Base-by-base conservation (phyloP, 2,329 filamentous ascomycete species). In the Cordyceps pruinosa region DNA sequence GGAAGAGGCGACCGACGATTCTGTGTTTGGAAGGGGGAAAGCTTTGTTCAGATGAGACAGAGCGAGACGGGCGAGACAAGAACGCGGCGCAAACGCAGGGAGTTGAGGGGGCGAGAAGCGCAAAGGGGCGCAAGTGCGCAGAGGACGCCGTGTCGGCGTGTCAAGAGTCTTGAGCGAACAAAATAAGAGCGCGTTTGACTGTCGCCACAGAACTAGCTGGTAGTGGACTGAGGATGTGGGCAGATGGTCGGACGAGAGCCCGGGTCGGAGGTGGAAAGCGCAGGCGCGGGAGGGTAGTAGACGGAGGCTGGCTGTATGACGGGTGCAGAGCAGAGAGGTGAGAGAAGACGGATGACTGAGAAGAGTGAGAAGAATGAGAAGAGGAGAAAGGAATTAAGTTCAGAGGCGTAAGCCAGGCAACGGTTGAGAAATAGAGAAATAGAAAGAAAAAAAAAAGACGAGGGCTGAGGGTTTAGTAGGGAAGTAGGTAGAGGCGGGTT, bases 61-160 rank as follows among this genome's bases (percentile, higher is more conserved):
- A 39, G 42, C 52, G 32, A 34, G n/a, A 23, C 7, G 39, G 26
- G 9, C 34, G 10, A 34, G 44, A 39, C 51, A 13, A 42, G 39
- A 12, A 46, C 21, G 46, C 25, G 35, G 44, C 55, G 56, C 47
- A 47, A 57, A 39, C 45, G 39, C 35, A 13, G 50, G 34, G 50
- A 37, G 25, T 28, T 21, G 39, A 41, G 55, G 30, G 10, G 46
- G 26, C 34, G 45, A 49, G 46, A 32, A 37, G 46, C 54, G 54
- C 54, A 57, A 50, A 50, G 54, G 30, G 51, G 57, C 57, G 60
- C 62, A 59, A 59, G 53, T 52, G 61, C 62, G 62, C 56, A 30
- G 57, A 60, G 55, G 57, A 63, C 62, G 61, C 62, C 62, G 62
- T 54, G 57, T 59, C 58, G 62, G 58, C 58, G 58, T 57, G 21